Evolutionary conservation across 306 rosid species (phyloP), one percentile per base, ranked within the genome.

Genomic region (Gastrolobium villosum): DNA sequence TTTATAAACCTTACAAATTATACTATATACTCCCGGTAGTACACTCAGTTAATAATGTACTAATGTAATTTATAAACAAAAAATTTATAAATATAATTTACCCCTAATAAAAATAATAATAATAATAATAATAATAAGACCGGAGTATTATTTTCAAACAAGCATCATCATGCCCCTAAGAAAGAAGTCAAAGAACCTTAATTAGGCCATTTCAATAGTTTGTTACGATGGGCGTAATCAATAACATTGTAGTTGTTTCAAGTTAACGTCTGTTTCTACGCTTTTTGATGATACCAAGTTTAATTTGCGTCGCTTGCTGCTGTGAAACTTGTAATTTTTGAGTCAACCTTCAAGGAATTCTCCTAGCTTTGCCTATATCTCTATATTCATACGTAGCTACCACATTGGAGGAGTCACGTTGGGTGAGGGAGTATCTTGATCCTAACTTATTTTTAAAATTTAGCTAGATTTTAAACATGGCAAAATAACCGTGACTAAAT

Each of bases 251-350:
- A 2, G 66, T 54, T 53, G 82, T 57, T 78, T 78, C 5, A 78
- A 70, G 63, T n/a, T 48, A 69, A 70, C 52, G 77, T 49, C 48
- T 57, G 55, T 70, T 28, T 46, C 26, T 50, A 46, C 13, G 45
- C 39, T 35, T 44, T 35, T 1, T 34, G 57, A 15, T n/a, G 35
- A 6, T 49, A 55, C 31, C 3, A 36, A 10, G 60, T 15, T 78
- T 68, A 7, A 56, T 34, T 41, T 20, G 30, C 50, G 7, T 68
- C 0, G 11, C 13, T 34, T 67, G 69, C 52, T 52, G 14, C 3
- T 44, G 14, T 41, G 6, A 68, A 40, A 77, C 74, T 65, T 75
- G n/a, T 26, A 77, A 34, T 36, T 55, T 55, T 36, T 7, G 30
- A 53, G 80, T 45, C 39, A 65, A 67, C 31, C 40, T 56, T 56